Conservation (phyloP, 768 basidiomycete species). For the Nidularia sp. region DNA sequence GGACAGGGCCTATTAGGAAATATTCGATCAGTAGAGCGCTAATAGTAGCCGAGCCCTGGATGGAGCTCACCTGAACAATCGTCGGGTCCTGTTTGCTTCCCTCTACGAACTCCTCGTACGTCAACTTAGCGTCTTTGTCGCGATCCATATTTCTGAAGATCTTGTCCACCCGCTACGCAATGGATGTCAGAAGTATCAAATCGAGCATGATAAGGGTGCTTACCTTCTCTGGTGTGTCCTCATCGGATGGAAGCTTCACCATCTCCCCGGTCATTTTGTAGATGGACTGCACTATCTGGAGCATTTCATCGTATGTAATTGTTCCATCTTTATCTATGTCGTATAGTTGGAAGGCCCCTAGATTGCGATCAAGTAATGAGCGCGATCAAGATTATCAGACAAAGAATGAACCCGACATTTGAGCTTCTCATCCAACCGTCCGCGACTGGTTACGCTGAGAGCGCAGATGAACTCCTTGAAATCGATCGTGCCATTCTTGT, state of each 20-base stretch:
- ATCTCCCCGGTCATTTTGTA: slow-evolving; percentile 99
- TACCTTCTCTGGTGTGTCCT: slow-evolving; percentile 99
- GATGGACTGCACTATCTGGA: slow-evolving; percentile 95
- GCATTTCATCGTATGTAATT: slow-evolving; percentile 99
- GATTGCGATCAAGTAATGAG: slow-evolving; percentile 11
- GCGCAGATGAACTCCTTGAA: slow-evolving; percentile 99
- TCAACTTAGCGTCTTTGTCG: slow-evolving; percentile 89
- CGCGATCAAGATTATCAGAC: slow-evolving; percentile 6
- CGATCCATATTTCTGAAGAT: slow-evolving; percentile 98
- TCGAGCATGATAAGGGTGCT: slow-evolving; percentile 8
- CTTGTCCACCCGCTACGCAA: slow-evolving; percentile 94
- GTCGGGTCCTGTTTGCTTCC: slow-evolving; percentile 99
- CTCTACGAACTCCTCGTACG: slow-evolving; percentile 96
- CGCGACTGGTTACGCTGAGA: slow-evolving; percentile 90
- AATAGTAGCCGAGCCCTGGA: neutral
- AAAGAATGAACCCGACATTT: slow-evolving; percentile 64
- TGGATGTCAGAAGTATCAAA: too few relatives aligned
- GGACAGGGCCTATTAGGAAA: slow-evolving; percentile 77
- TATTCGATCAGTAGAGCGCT: neutral
- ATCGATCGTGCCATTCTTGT: slow-evolving; percentile 96
- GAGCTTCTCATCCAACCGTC: slow-evolving; percentile 94
- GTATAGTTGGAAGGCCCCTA: slow-evolving; percentile 99
- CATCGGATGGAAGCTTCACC: slow-evolving; percentile 97
- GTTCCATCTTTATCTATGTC: slow-evolving; percentile 98
- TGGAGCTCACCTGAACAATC: slow-evolving; percentile 79